Conservation (phyloP, 768 basidiomycete species). For the Trametes villosa region DNA sequence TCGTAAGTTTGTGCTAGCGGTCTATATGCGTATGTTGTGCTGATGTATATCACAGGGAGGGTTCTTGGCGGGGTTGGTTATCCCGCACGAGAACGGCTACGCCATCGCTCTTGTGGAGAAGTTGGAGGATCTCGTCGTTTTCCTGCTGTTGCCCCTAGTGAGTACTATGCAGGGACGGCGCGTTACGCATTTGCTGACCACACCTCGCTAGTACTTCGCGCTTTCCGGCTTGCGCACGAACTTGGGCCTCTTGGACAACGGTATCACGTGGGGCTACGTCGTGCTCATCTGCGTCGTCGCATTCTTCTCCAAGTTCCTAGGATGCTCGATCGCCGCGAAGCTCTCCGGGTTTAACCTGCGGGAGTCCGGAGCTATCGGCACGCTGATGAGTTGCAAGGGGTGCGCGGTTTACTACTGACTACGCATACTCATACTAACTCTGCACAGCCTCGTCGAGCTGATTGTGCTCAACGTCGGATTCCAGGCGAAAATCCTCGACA, state of each 20-base stretch:
- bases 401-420: constrained; percentile 30
- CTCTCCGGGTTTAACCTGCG: constrained; percentile 67
- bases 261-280: constrained; percentile 78
- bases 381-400: constrained; percentile 92
- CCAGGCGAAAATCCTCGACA: constrained; percentile 62
- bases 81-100: constrained; percentile 83
- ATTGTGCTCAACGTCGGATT: constrained; percentile 92
- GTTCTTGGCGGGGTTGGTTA: constrained; percentile 80
- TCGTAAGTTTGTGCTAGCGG: constrained; percentile 43
- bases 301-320: constrained; percentile 79
- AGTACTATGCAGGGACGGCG: constrained; percentile 28
- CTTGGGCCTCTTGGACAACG: constrained; percentile 74
- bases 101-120: constrained; percentile 82
- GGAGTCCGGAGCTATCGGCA: constrained; percentile 83
- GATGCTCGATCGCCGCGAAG: constrained; percentile 65
- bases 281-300: constrained; percentile 75
- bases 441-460: constrained; percentile 71
- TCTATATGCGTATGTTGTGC: constrained; percentile 27
- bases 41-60: constrained; percentile 51
- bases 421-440: neutral
- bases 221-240: constrained; percentile 82
- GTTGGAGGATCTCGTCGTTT: constrained; percentile 83
- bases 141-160: constrained; percentile 78
- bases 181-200: neutral
- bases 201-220: constrained; percentile 64